These are phyloP conservation scores for Coffea humblotiana DNA, from an alignment of 305 asterid genomes.

Conservation along the genomic window DNA sequence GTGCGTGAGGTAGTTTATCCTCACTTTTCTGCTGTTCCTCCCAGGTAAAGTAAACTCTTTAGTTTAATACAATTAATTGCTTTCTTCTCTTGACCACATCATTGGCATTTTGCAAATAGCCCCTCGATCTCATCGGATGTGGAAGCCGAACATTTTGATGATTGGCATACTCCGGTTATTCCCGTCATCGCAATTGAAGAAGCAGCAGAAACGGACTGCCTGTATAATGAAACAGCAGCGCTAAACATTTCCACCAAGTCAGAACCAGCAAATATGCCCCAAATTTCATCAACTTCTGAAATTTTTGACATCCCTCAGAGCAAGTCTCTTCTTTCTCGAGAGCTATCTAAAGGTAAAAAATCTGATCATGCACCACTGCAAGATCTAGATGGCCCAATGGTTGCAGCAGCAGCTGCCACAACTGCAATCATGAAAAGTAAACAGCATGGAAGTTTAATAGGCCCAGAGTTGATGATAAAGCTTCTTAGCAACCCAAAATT, in stretches of 20 bases:
- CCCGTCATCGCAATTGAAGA: slow-evolving; percentile 42
- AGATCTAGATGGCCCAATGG: slow-evolving; percentile 25
- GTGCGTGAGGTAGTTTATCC: slow-evolving; percentile 30
- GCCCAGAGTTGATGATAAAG: slow-evolving; percentile 29
- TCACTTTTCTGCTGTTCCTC: slow-evolving; percentile 30
- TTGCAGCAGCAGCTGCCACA: slow-evolving; percentile 40
- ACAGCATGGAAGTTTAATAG: slow-evolving; percentile 28
- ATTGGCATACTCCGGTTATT: slow-evolving; percentile 27
- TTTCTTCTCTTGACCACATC: slow-evolving; percentile 21
- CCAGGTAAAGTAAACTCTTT: slow-evolving; percentile 30
- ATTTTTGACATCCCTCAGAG: slow-evolving; percentile 5
- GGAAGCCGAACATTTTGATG: slow-evolving; percentile 23
- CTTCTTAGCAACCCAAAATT: slow-evolving; percentile 37
- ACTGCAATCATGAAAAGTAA: slow-evolving; percentile 33
- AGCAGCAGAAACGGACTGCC: slow-evolving; percentile 14
- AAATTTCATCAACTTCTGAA: slow-evolving; percentile 19
- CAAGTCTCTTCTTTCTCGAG: slow-evolving; percentile 18
- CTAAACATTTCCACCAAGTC: slow-evolving; percentile 13
- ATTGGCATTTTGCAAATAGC: slow-evolving; percentile 23
- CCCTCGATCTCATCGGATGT: slow-evolving; percentile 16
- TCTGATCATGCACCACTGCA: slow-evolving; percentile 16
- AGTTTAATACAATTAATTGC: not conserved
- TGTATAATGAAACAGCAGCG: slow-evolving; percentile 9
- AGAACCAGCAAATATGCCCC: slow-evolving; percentile 4
- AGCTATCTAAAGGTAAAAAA: slow-evolving; percentile 18